These are phyloP conservation scores for Podospora didyma DNA, from an alignment of 495 filamentous ascomycete genomes.

Conservation along the genomic window DNA sequence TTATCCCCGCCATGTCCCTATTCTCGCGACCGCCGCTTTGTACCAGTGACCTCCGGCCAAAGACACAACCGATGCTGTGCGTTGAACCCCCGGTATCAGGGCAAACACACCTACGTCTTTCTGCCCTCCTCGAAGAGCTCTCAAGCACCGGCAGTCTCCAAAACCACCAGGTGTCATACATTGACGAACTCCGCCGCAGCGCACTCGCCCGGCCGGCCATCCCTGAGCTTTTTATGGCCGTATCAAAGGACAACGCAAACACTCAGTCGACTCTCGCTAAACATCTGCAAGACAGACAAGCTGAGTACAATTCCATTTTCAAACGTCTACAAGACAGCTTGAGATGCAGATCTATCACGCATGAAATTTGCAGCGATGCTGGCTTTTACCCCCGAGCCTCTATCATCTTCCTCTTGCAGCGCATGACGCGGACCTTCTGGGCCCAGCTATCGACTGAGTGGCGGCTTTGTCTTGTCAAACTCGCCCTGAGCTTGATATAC, in stretches of 20 bases:
- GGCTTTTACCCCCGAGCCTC: conserved; percentile 26
- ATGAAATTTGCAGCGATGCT: conserved; percentile 1
- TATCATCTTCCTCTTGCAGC: conserved; percentile 32
- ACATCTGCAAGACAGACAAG: not conserved
- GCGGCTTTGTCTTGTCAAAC: conserved; percentile 30
- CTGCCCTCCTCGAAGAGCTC: conserved; percentile 2
- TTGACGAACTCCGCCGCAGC: conserved; percentile 5
- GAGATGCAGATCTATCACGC: not conserved
- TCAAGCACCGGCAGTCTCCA: not conserved
- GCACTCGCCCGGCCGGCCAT: not conserved
- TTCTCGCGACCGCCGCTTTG: not conserved
- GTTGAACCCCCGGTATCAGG: not conserved
- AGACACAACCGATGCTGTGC: not conserved
- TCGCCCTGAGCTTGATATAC: conserved; percentile 29
- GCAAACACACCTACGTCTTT: not conserved
- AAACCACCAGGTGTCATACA: conserved; percentile 3
- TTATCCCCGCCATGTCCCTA: not conserved
- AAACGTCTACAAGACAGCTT: not conserved
- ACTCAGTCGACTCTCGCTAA: not conserved
- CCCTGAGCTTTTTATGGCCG: not conserved
- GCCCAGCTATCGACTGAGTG: conserved; percentile 20
- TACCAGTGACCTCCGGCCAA: not conserved
- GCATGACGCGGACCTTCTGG: conserved; percentile 25
- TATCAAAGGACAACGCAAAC: not conserved
- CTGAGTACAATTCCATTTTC: not conserved